These are phyloP conservation scores for Eimeria tenella DNA, from an alignment of 169 alveolate genomes.

Conservation along the genomic window DNA sequence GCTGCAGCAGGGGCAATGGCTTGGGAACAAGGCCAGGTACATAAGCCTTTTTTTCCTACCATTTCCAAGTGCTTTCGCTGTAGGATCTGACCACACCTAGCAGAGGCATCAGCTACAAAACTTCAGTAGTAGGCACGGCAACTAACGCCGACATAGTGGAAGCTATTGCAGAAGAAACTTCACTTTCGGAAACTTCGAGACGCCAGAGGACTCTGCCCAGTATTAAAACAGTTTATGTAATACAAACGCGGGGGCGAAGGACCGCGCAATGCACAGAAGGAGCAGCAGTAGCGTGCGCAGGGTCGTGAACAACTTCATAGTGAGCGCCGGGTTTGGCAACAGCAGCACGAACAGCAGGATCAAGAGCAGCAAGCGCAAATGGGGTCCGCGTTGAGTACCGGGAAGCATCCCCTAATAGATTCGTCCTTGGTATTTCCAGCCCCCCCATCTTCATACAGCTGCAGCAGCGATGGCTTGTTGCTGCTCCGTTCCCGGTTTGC, in stretches of 20 bases:
- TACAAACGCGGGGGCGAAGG: neutral
- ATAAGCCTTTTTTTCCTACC: neutral
- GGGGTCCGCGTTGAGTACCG: slow-evolving; percentile 60
- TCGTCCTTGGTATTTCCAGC: slow-evolving; percentile 61
- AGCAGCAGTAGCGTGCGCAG: neutral
- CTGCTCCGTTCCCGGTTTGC: slow-evolving; percentile 42
- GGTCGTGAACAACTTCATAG: neutral
- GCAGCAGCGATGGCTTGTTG: slow-evolving; percentile 46
- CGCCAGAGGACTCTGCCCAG: no score
- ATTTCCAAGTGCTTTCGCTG: neutral
- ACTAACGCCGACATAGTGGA: neutral
- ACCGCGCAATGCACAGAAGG: neutral
- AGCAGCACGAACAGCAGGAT: neutral
- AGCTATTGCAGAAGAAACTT: neutral
- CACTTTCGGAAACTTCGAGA: no score
- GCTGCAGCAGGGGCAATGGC: slow-evolving; percentile 4
- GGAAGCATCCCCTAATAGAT: slow-evolving; percentile 62
- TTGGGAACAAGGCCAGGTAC: neutral
- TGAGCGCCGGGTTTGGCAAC: neutral
- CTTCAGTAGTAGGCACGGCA: neutral
- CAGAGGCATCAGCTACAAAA: neutral
- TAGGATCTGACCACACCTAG: neutral
- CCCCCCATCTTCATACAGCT: slow-evolving; percentile 56
- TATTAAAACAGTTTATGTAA: no score
- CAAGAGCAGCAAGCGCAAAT: neutral